These are phyloP conservation scores for Moniliophthora roreri DNA, from an alignment of 1,284 basidiomycete species.

Conservation along the genomic window DNA sequence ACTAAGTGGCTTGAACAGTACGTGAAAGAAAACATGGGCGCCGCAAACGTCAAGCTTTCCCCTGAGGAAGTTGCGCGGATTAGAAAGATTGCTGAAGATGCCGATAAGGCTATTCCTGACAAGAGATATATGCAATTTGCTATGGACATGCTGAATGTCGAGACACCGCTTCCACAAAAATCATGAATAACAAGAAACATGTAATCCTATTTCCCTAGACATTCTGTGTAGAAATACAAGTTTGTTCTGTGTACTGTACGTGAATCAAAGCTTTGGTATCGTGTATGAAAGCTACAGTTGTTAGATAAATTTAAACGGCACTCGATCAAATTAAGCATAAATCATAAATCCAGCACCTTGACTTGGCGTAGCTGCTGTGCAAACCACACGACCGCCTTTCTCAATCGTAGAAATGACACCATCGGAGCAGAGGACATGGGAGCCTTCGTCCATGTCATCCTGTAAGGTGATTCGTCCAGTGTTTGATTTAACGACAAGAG, in stretches of 20 bases:
- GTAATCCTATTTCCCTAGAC: not conserved
- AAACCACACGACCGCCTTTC: conserved; percentile 53
- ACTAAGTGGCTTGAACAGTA: conserved; percentile 26
- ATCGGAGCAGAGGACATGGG: conserved; percentile 74
- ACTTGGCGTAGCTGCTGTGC: conserved; percentile 35
- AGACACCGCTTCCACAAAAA: conserved; percentile 9
- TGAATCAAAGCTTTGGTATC: not conserved
- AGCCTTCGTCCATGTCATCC: conserved; percentile 54
- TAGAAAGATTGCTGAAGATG: conserved; percentile 32
- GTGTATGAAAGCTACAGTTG: no score
- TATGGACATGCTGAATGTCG: conserved; percentile 2
- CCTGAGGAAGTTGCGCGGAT: conserved; percentile 36
- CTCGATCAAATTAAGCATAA: conserved; percentile 35
- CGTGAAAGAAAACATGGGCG: conserved; percentile 40
- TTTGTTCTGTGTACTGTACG: not conserved
- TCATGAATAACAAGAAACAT: not conserved
- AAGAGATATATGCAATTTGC: conserved; percentile 2
- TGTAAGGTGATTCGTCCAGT: conserved; percentile 26
- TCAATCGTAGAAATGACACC: conserved; percentile 66
- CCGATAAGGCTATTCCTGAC: conserved; percentile 20
- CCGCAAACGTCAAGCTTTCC: conserved; percentile 33
- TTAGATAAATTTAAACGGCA: no score
- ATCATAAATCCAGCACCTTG: conserved; percentile 43
- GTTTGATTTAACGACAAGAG: conserved; percentile 3
- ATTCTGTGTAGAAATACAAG: not conserved